Percentiles rank a stretch among this genome's conserved stretches.
These are phyloP conservation scores for Colletotrichum lini DNA, from an alignment of 2,329 filamentous ascomycete genomes.

Conservation along the genomic window DNA sequence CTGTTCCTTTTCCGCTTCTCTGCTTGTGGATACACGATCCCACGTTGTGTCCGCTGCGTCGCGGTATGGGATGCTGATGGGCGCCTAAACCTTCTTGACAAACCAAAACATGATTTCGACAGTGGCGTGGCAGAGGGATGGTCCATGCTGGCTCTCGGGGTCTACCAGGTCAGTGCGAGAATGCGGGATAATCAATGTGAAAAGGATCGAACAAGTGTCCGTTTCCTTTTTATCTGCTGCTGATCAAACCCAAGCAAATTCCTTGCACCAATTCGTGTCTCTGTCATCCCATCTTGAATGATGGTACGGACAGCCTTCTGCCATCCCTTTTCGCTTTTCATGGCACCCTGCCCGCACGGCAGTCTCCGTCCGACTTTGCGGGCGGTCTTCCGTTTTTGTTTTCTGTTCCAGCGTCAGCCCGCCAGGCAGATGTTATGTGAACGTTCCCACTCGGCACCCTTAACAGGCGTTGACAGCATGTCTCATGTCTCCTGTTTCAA, in stretches of 20 bases:
- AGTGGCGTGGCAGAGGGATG: neutral
- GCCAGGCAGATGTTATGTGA: slow-evolving; percentile 6
- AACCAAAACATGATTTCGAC: slow-evolving; percentile 3
- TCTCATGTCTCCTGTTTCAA: slow-evolving; percentile 7
- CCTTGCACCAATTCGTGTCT: neutral
- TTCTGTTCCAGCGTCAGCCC: neutral
- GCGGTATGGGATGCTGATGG: neutral
- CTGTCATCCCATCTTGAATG: neutral
- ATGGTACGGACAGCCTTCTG: neutral
- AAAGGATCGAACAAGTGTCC: neutral
- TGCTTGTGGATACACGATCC: neutral
- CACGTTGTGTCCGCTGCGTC: neutral
- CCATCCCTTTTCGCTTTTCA: neutral
- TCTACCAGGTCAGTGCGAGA: slow-evolving; percentile 8
- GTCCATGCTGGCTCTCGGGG: slow-evolving; percentile 8
- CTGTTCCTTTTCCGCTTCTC: neutral
- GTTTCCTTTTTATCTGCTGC: neutral
- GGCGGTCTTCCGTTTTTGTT: neutral
- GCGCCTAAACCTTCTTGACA: neutral
- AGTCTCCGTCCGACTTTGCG: neutral
- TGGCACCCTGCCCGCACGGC: neutral
- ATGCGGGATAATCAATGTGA: neutral
- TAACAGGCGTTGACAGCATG: neutral
- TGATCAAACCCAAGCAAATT: neutral
- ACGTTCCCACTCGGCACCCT: neutral